Evolutionary conservation across 345 rosid genomes (phyloP), one percentile per base, ranked within the genome.

Genomic region (Iberis pinnata): DNA sequence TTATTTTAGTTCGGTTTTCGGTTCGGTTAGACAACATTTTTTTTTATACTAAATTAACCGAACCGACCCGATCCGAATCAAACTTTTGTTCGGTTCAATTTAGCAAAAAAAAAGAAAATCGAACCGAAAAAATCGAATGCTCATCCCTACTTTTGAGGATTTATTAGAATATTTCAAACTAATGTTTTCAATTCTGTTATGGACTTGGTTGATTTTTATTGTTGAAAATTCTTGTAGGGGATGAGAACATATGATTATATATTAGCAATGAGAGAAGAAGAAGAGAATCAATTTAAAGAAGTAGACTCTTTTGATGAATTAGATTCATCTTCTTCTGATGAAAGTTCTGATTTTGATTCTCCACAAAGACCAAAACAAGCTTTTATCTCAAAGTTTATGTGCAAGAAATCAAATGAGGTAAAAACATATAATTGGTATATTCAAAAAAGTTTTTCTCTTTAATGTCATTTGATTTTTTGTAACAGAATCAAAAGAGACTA

Each of bases 161-260:
- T n/a, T n/a, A n/a, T n/a, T n/a, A n/a, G n/a, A n/a, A n/a, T n/a
- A n/a, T n/a, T n/a, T n/a, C n/a, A n/a, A n/a, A n/a, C n/a, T n/a
- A n/a, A n/a, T n/a, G n/a, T n/a, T n/a, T n/a, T n/a, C n/a, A n/a
- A n/a, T n/a, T n/a, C n/a, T n/a, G n/a, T n/a, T n/a, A n/a, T n/a
- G n/a, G n/a, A n/a, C n/a, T n/a, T n/a, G n/a, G n/a, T n/a, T n/a
- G n/a, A 33, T 19, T 43, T 29, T 13, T 16, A 37, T 36, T 60
- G 27, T 53, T 53, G 5, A 68, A 41, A 35, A 36, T 9, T 10
- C 3, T 19, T 68, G 61, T 77, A 84, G 95, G 97, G 97, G 63
- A 92, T 88, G 77, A 85, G 93, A 76, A 92, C 95, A 48, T 92
- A 92, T 68, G 97, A 92, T 64, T 83, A 83, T 56, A 87, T 87